Conservation (phyloP, 108 stramenopile species). For the Halocafeteria seosinensis region DNA sequence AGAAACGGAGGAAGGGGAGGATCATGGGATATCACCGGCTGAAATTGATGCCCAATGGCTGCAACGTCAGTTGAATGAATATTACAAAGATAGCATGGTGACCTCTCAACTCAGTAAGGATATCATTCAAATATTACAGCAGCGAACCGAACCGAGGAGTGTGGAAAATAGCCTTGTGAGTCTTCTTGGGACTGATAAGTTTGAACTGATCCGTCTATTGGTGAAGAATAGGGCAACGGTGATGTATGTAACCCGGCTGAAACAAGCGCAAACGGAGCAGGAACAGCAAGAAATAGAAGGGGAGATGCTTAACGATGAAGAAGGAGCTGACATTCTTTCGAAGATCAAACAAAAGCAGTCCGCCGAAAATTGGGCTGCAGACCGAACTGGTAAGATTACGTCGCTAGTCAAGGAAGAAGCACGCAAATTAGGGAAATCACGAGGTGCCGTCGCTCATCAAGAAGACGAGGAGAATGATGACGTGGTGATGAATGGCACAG, state of each 20-base stretch:
- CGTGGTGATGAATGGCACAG: not conserved
- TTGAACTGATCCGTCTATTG: slow-evolving; percentile 76
- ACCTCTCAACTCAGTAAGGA: slow-evolving; percentile 58
- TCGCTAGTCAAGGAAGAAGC: not conserved
- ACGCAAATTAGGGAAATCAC: not conserved
- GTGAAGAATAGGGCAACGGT: slow-evolving; percentile 66
- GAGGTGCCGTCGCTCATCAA: not conserved
- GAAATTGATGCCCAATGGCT: slow-evolving; percentile 90
- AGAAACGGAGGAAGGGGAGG: slow-evolving; percentile 23
- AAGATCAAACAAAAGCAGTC: slow-evolving; percentile 49
- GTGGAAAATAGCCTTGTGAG: slow-evolving; percentile 82
- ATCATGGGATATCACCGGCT: slow-evolving; percentile 46
- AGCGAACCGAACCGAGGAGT: slow-evolving; percentile 57
- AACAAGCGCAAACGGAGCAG: slow-evolving; percentile 61
- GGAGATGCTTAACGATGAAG: slow-evolving; percentile 50
- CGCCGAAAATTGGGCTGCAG: slow-evolving; percentile 52
- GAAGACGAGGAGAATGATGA: not conserved
- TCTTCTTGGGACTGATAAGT: slow-evolving; percentile 77
- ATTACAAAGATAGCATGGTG: slow-evolving; percentile 67
- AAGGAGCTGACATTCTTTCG: slow-evolving; percentile 61
- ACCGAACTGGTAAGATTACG: not conserved
- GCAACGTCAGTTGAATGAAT: slow-evolving; percentile 62
- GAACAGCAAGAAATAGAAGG: slow-evolving; percentile 61
- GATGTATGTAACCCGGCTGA: slow-evolving; percentile 73
- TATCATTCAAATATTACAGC: slow-evolving; percentile 46